Evolutionary conservation across 306 rosid species (phyloP).

Genomic region (Abrus pulchellus): DNA sequence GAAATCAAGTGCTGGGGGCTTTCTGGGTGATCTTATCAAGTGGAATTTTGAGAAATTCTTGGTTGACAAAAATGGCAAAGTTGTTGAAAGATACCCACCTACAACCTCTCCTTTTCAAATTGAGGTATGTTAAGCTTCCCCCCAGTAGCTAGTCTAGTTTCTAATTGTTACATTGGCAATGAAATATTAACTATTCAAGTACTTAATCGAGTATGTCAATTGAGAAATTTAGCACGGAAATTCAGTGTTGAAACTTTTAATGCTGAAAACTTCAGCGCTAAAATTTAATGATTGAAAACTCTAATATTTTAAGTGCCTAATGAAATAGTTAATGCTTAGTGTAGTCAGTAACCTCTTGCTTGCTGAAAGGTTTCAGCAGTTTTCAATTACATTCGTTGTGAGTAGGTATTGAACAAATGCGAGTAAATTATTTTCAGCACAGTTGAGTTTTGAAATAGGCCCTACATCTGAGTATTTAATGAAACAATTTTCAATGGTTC

Average conservation of each 20-base stretch:
- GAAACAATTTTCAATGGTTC: background rate
- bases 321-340: background rate
- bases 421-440: background rate
- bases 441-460: background rate
- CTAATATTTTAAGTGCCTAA: background rate
- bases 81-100: constrained; percentile 89
- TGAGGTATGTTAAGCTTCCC: constrained; percentile 68
- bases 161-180: constrained; percentile 2
- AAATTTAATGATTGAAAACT: constrained; percentile 21
- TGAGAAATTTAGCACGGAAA: background rate
- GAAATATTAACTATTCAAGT: constrained; percentile 27
- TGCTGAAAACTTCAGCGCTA: background rate
- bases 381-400: constrained; percentile 6
- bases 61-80: constrained; percentile 95
- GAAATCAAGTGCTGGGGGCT: constrained; percentile 92
- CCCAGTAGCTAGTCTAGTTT: background rate
- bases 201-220: background rate
- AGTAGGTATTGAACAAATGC: background rate
- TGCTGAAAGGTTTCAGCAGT: constrained; percentile 26
- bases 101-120: constrained; percentile 97
- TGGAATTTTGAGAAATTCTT: constrained; percentile 99
- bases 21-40: constrained; percentile 84
- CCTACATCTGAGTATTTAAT: background rate
- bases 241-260: constrained; percentile 16
- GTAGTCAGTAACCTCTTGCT: background rate